Evolutionary conservation across 257 asterid species (phyloP).

Genomic region (Verbascum thapsus): DNA sequence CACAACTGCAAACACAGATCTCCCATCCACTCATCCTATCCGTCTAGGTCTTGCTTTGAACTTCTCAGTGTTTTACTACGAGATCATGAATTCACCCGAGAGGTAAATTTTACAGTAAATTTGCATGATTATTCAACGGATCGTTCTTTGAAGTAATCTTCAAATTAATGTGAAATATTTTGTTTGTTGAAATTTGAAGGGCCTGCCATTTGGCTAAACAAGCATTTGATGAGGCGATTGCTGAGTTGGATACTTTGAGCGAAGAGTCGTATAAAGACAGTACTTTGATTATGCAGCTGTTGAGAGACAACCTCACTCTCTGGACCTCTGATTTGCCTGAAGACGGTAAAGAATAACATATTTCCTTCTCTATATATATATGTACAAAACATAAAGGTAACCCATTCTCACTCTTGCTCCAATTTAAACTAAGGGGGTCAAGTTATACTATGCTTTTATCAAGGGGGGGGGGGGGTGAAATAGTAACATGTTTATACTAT

Average conservation of each 20-base stretch:
- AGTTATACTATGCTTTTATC: no score
- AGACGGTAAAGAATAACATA: slow-evolving; percentile 50
- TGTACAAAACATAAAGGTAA: neutral
- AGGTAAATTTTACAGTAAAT: slow-evolving; percentile 40
- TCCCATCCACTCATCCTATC: slow-evolving; percentile 81
- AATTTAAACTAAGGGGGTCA: no score
- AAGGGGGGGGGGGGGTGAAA: no score
- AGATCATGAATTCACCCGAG: slow-evolving; percentile 88
- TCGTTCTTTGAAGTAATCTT: slow-evolving; percentile 6
- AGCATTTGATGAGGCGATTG: slow-evolving; percentile 84
- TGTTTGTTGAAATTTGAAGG: slow-evolving; percentile 39
- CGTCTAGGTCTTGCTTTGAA: slow-evolving; percentile 92
- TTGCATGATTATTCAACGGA: neutral
- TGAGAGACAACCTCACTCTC: slow-evolving; percentile 85
- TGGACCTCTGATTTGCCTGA: slow-evolving; percentile 91
- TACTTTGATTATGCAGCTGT: slow-evolving; percentile 78
- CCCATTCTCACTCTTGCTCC: neutral
- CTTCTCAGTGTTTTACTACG: slow-evolving; percentile 86
- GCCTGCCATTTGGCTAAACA: slow-evolving; percentile 85
- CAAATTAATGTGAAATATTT: slow-evolving; percentile 6
- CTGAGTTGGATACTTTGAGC: slow-evolving; percentile 69
- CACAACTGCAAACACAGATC: slow-evolving; percentile 64
- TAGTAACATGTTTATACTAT: no score
- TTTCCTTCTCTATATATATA: neutral
- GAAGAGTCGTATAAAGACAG: slow-evolving; percentile 85